Base-by-base conservation (phyloP, 2,329 filamentous ascomycete genomes). In the Pseudogymnoascus sp. region DNA sequence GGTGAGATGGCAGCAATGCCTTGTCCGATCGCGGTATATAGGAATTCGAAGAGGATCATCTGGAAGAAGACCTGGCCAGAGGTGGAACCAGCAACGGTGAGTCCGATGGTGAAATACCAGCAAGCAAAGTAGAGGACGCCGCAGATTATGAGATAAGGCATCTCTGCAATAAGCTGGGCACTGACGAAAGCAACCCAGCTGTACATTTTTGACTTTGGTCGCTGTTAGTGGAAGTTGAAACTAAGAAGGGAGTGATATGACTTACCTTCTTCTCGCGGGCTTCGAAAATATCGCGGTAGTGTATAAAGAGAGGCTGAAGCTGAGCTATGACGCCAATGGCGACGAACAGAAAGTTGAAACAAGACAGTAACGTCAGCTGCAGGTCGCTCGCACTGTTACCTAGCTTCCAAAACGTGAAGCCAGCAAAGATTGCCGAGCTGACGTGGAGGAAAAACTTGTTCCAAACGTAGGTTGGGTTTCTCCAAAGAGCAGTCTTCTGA, bases 331-430 rank as follows among this genome's bases (percentile, higher is more conserved):
- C 80, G 63, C 83, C 82, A 0, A 82, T 83, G 0, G 83, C 81
- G 56, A 87, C 82, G 66, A 86, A 86, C 64, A 85, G 83, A 72
- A 86, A 86, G 69, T 85, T 83, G 76, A 87, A 86, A 53, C 86
- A 75, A 9, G 83, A 82, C 67, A 86, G 86, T 2, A 87, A 74
- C 38, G 80, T 78, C 31, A 83, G 73, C 69, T 85, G 83, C 21
- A 85, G 68, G 33, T 82, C 81, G 10, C 72, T 75, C 0, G 82
- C 76, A 0, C 76, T 78, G 59, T 81, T 71, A 0, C 82, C 82
- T 26, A 87, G 77, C 71, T 79, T 81, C 83, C 83, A 87, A 69
- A 86, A 87, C 0, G 80, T 80, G 67, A 87, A 87, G 1, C 83
- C 84, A 69, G 83, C 85, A 74, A 87, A 85, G 0, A 87, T 77